Percentiles rank a stretch among this genome's conserved stretches.
These are phyloP conservation scores for Castanea sativa DNA, from an alignment of 306 rosid species.

Conservation along the genomic window DNA sequence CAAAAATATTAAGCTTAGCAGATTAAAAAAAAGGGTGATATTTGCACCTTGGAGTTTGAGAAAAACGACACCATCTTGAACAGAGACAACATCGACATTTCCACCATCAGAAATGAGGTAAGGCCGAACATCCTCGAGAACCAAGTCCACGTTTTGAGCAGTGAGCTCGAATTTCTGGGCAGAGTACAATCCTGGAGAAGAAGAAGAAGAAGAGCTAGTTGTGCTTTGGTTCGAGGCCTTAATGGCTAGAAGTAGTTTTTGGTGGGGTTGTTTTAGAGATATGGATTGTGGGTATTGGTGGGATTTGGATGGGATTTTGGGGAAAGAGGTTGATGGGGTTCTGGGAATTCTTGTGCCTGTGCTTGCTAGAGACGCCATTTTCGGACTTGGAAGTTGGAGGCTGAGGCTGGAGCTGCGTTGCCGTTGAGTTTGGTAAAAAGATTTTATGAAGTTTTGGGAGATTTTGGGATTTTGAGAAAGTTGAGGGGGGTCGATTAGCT, in stretches of 20 bases:
- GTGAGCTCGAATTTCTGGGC: conserved; percentile 72
- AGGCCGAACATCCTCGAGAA: conserved; percentile 90
- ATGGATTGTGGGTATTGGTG: conserved; percentile 14
- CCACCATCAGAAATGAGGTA: conserved; percentile 94
- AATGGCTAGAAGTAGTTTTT: conserved; percentile 20
- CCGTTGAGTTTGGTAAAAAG: not conserved
- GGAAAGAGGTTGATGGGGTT: conserved; percentile 18
- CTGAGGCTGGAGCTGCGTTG: not conserved
- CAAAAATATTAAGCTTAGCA: not conserved
- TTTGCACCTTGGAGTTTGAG: conserved; percentile 69
- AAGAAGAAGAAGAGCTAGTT: not conserved
- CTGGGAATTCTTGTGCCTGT: conserved; percentile 29
- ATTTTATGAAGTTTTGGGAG: not conserved
- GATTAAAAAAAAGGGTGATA: no score
- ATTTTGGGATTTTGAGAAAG: not conserved
- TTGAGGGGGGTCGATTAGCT: not conserved
- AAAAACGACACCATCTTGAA: conserved; percentile 75
- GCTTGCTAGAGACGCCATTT: conserved; percentile 42
- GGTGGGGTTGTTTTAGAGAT: not conserved
- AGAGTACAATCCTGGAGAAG: conserved; percentile 79
- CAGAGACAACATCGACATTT: conserved; percentile 87
- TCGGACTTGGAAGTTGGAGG: not conserved
- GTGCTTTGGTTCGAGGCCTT: conserved; percentile 38
- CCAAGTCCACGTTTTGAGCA: conserved; percentile 69
- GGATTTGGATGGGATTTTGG: not conserved